Base-by-base conservation (phyloP, 2,329 filamentous ascomycete genomes). In the Macrophomina phaseolina region DNA sequence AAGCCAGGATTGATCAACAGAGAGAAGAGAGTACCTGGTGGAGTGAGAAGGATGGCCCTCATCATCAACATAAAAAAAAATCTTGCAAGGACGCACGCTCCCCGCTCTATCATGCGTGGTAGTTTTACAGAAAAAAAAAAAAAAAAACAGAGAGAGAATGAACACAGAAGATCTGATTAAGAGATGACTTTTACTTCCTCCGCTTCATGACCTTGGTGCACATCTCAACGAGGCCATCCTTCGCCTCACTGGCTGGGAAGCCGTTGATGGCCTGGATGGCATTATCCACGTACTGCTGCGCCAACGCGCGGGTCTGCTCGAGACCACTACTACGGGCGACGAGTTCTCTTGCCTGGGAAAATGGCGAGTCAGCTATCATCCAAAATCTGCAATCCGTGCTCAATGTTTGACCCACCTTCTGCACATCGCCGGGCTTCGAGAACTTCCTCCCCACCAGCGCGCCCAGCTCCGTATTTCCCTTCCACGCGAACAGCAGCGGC, bases 221-320 rank as follows among this genome's bases (percentile, higher is more conserved):
- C 92, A 98, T 97, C 75, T 97, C 93, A 53, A 97, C 83, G 48
- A 99, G 83, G 0, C 94, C 94, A 36, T 91, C 87, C 82, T 97
- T 98, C 67, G 95, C 95, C 70, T 98, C 94, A 77, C 93, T 94
- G n/a, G 94, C 90, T 6, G 95, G 95, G 79, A 99, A 97, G 53
- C 83, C 81, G 70, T 86, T 85, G 73, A 99, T 91, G n/a, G 94
- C 92, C 5, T 88, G 86, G 68, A 97, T 91, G 34, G 95, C 95
- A 75, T 92, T 92, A 75, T 95, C 90, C 46, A 91, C 90, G 78
- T 97, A 99, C 73, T 96, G 91, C 76, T 97, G 90, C 1, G 95
- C 95, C 36, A 99, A 84, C 7, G 90, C 92, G 72, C 93, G 88
- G 1, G 95, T 99, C 80, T 97, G 93, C 78, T 97, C 91, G 55